Base-by-base conservation (phyloP, 2,329 filamentous ascomycete genomes). In the Colletotrichum sp. region DNA sequence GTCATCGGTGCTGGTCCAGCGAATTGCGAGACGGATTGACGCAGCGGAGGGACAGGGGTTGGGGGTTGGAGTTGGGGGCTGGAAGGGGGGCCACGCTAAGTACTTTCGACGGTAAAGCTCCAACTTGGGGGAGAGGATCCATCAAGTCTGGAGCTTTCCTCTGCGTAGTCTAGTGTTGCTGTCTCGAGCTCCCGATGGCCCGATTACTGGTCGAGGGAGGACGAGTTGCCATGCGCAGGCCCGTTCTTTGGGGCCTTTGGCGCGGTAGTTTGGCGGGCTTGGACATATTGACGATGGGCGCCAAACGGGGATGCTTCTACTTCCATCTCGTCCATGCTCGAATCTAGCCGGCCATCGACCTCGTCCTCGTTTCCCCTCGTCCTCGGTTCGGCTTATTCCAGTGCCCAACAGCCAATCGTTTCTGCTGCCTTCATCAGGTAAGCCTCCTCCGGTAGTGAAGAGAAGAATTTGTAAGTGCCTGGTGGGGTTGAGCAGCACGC, bases 141-240 rank as follows among this genome's bases (percentile, higher is more conserved):
- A 26, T 70, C 57, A 57, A n/a, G 8, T 26, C 6, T 13, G 63
- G 60, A 62, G 64, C 70, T 76, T 71, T 71, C 32, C 64, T 73
- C 13, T 9, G 52, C 44, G 28, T 44, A 59, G 73, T 36, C 49
- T 68, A 76, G 73, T 68, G 39, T 21, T 52, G 28, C 52, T 62
- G 24, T 72, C 36, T 63, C n/a, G 39, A 63, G 55, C 68, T 34
- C 55, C 39, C 26, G 69, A 75, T 52, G 44, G 44, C 59, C 57
- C 73, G 73, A 69, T 73, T 52, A 73, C 65, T 76, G 73, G 73
- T 39, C 21, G 70, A 32, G 32, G 32, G 28, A 13, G 63, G 60
- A 66, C 34, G 52, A 64, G 28, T 55, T 72, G 72, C 52, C 72
- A 75, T 75, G 72, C 72, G 68, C 34, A n/a, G 36, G 39, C 59